A percentile compares a stretch with the other conserved stretches of the same genome.
Evolutionary conservation across 371 early-diverging fungal genomes (phyloP).

Genomic region (Caulochytrium protostelioides): DNA sequence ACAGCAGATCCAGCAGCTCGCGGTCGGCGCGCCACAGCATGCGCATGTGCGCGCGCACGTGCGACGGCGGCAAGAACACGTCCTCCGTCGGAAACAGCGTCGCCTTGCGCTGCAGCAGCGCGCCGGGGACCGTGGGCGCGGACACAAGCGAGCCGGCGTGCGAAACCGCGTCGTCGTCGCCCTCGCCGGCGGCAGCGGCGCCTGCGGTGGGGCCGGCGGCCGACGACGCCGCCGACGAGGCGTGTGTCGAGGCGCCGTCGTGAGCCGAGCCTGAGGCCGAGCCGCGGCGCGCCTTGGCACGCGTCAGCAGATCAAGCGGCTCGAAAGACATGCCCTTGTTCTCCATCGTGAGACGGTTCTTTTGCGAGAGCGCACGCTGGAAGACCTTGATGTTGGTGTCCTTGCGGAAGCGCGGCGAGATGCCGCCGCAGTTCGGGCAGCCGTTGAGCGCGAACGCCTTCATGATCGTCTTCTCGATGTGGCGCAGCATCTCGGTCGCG

Average conservation of each 20-base stretch:
- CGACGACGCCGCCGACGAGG: neutral
- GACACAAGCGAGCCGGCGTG: no score
- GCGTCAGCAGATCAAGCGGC: no score
- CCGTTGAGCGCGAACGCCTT: slow-evolving; percentile 17
- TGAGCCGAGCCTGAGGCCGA: no score
- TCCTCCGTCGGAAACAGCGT: no score
- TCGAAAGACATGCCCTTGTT: slow-evolving; percentile 23
- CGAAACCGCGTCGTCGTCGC: slow-evolving; percentile 21
- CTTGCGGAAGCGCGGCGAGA: slow-evolving; percentile 53
- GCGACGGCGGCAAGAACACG: slow-evolving; percentile 52
- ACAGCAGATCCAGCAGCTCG: slow-evolving; percentile 47
- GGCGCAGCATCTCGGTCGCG: slow-evolving; percentile 14
- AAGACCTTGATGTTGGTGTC: slow-evolving; percentile 76
- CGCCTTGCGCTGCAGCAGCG: no score
- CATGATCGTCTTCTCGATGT: slow-evolving; percentile 19
- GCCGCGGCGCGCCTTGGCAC: no score
- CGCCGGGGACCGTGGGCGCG: no score
- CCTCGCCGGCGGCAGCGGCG: slow-evolving; percentile 7
- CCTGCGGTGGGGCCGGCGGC: slow-evolving; percentile 4
- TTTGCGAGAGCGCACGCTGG: slow-evolving; percentile 47
- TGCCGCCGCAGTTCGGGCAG: slow-evolving; percentile 69
- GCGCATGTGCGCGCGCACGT: slow-evolving; percentile 52
- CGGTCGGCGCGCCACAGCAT: slow-evolving; percentile 55
- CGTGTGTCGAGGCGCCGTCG: no score
- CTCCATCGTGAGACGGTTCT: slow-evolving; percentile 42